Evolutionary conservation across 73 alveolate species (phyloP).

Genomic region (Stentor roeselii): DNA sequence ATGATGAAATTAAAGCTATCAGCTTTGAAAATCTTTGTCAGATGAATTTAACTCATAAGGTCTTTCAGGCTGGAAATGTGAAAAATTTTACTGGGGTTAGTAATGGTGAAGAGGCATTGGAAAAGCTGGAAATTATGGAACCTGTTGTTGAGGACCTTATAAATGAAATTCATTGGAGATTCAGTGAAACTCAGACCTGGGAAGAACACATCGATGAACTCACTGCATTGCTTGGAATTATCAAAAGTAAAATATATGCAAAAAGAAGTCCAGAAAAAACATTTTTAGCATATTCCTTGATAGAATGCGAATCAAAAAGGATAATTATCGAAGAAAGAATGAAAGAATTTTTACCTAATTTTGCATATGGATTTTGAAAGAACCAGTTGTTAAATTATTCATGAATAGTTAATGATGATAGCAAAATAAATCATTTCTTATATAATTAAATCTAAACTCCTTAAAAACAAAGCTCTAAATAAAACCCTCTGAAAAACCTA

Average conservation of each 20-base stretch:
- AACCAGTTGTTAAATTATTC: not conserved
- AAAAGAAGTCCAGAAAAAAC: not conserved
- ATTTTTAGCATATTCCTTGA: not conserved
- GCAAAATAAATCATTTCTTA: too few species aligned
- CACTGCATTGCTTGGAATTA: not conserved
- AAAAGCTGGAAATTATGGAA: not conserved
- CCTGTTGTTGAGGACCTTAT: not conserved
- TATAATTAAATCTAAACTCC: too few species aligned
- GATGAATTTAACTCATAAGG: not conserved
- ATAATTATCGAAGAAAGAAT: not conserved
- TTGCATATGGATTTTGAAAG: not conserved
- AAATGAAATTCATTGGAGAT: conserved; percentile 18
- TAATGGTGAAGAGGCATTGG: not conserved
- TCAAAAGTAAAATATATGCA: not conserved
- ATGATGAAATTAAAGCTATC: not conserved
- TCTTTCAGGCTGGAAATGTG: not conserved
- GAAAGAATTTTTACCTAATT: not conserved
- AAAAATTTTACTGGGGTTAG: not conserved
- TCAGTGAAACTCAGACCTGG: not conserved
- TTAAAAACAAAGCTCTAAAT: too few species aligned
- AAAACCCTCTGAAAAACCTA: too few species aligned
- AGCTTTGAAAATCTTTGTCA: conserved; percentile 19
- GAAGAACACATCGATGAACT: conserved; percentile 21
- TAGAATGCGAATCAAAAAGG: conserved; percentile 15
- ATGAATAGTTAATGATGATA: too few species aligned